These are phyloP conservation scores for Ambrosia trifida DNA, from an alignment of 129 eudicot species.

Conservation along the genomic window DNA sequence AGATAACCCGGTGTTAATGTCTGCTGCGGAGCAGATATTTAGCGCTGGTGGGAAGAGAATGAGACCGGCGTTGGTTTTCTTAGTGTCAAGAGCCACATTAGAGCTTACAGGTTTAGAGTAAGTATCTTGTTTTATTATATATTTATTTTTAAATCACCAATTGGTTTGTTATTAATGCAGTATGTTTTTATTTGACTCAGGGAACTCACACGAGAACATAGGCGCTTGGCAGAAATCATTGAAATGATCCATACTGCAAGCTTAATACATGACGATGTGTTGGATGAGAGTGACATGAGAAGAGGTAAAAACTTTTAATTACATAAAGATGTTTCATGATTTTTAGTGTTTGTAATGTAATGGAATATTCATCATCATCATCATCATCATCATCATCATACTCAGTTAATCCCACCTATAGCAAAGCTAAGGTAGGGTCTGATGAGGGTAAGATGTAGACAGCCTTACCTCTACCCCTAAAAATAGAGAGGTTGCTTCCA, in stretches of 20 bases:
- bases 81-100: conserved; percentile 89
- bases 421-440: no score
- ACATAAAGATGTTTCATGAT: conserved; percentile 6
- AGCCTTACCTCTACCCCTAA: no score
- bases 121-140: conserved; percentile 27
- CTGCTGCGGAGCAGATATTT: conserved; percentile 96
- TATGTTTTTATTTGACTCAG: conserved; percentile 36
- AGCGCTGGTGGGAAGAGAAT: conserved; percentile 98
- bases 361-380: neutral
- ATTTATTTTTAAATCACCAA: neutral
- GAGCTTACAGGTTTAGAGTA: conserved; percentile 73
- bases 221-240: conserved; percentile 92
- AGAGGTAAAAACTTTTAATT: conserved; percentile 55
- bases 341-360: neutral
- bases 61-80: conserved; percentile 95
- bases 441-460: no score
- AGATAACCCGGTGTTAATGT: conserved; percentile 89
- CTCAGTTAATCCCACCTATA: no score
- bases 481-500: no score
- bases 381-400: no score
- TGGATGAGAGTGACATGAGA: conserved; percentile 95
- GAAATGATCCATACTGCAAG: conserved; percentile 99
- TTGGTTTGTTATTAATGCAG: conserved; percentile 2
- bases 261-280: conserved; percentile 88
- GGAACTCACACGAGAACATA: conserved; percentile 88